Evolutionary conservation across 2,329 filamentous ascomycete species (phyloP).

Genomic region (Simplicillium aogashimaense): DNA sequence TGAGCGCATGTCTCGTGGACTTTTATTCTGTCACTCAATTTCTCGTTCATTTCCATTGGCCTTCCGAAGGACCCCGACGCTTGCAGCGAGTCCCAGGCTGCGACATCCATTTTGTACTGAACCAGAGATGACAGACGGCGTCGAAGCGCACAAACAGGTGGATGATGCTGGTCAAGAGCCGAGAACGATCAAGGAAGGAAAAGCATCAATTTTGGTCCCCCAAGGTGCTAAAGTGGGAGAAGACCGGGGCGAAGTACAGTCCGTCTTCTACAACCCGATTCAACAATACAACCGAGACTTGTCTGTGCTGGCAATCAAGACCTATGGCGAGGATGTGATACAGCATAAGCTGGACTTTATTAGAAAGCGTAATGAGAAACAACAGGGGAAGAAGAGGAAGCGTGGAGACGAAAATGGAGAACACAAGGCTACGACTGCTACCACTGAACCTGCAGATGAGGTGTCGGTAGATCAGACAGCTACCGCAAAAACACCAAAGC

Average conservation of each 20-base stretch:
- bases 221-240: constrained; percentile 31
- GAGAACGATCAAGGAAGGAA: constrained; percentile 42
- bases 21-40: too few species aligned
- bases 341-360: constrained; percentile 25
- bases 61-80: too few species aligned
- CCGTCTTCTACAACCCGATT: constrained; percentile 98
- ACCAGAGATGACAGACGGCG: not conserved
- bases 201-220: constrained; percentile 46
- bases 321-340: constrained; percentile 63
- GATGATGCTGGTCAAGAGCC: constrained; percentile 36
- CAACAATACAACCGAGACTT: constrained; percentile 98
- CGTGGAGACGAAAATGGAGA: constrained; percentile 22
- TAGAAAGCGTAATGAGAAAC: constrained; percentile 17
- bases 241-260: constrained; percentile 52
- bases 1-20: too few species aligned
- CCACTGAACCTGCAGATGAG: not conserved
- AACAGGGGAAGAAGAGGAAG: constrained; percentile 30
- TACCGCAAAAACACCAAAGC: constrained; percentile 20
- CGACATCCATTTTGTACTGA: too few species aligned
- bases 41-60: too few species aligned
- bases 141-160: constrained; percentile 12
- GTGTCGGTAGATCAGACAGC: constrained; percentile 5
- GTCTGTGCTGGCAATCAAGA: constrained; percentile 84
- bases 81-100: too few species aligned
- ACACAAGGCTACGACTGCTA: constrained; percentile 5